A percentile compares a stretch with the other conserved stretches of the same genome.
These are phyloP conservation scores for Tricholoma sp. DNA, from an alignment of 768 basidiomycete genomes.

Conservation along the genomic window DNA sequence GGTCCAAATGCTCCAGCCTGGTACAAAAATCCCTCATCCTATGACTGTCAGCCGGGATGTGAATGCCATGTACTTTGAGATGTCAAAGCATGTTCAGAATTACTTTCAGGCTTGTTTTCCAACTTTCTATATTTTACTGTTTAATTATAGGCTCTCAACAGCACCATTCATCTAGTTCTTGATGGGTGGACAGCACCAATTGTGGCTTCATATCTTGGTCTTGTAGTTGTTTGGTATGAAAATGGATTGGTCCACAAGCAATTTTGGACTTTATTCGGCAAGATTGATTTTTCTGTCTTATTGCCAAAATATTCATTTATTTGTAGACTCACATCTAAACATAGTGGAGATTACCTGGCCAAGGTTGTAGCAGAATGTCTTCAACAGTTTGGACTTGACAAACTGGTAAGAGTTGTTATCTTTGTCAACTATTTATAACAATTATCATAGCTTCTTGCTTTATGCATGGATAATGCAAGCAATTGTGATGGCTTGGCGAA, in stretches of 20 bases:
- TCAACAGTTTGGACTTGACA: slow-evolving; percentile 20
- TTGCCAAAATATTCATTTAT: background rate
- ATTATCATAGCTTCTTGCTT: slow-evolving; percentile 1
- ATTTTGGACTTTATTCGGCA: slow-evolving; percentile 27
- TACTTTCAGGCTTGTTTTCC: slow-evolving; percentile 17
- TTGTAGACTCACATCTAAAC: slow-evolving; percentile 21
- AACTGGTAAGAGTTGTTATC: slow-evolving; percentile 16
- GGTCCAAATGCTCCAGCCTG: slow-evolving; percentile 27
- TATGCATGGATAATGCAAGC: background rate
- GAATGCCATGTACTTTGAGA: slow-evolving; percentile 13
- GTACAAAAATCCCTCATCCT: slow-evolving; percentile 15
- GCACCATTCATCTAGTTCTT: slow-evolving; percentile 12
- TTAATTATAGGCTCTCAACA: background rate
- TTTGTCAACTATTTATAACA: slow-evolving; percentile 1
- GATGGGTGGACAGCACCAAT: slow-evolving; percentile 32
- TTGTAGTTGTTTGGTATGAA: slow-evolving; percentile 25
- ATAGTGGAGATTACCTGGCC: slow-evolving; percentile 26
- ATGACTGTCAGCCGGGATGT: slow-evolving; percentile 19
- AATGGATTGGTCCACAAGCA: slow-evolving; percentile 21
- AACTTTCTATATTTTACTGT: background rate
- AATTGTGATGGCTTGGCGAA: background rate
- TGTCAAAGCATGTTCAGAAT: slow-evolving; percentile 12
- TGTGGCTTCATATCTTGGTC: slow-evolving; percentile 23
- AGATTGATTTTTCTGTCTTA: slow-evolving; percentile 13
- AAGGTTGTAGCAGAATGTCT: slow-evolving; percentile 20